A percentile compares a stretch with the other conserved stretches of the same genome.
These are phyloP conservation scores for Cunninghamia lanceolata DNA, from an alignment of 75 land plant species.

Conservation along the genomic window DNA sequence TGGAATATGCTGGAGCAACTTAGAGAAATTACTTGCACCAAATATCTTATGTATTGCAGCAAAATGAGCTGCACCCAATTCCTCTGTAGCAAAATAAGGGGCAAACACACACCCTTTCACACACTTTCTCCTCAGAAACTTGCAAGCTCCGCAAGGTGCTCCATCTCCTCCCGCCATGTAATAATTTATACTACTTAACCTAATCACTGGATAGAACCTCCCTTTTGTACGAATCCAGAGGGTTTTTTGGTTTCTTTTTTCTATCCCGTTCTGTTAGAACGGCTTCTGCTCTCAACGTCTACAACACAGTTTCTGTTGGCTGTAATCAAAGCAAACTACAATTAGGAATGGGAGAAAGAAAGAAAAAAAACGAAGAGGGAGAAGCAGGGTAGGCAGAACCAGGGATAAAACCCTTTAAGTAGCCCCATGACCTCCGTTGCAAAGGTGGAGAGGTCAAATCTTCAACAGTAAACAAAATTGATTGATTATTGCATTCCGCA, in stretches of 20 bases:
- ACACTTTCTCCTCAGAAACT: slow-evolving; percentile 56
- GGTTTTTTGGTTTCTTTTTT: neutral
- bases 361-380: neutral
- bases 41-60: slow-evolving; percentile 64
- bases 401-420: neutral
- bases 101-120: slow-evolving; percentile 44
- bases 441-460: neutral
- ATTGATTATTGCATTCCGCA: neutral
- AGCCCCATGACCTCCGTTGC: neutral
- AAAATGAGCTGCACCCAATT: slow-evolving; percentile 63
- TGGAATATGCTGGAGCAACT: slow-evolving; percentile 64
- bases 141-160: slow-evolving; percentile 83
- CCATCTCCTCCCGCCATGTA: slow-evolving; percentile 16
- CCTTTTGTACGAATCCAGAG: neutral
- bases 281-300: neutral
- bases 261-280: neutral
- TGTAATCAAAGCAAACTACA: no score
- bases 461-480: neutral
- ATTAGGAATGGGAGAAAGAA: neutral
- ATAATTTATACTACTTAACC: neutral
- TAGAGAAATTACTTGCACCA: slow-evolving; percentile 85
- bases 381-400: neutral
- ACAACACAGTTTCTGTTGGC: neutral
- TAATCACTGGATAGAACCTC: neutral
- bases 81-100: slow-evolving; percentile 52